Conservation (phyloP, 768 basidiomycete genomes). For the Russula olivacea region DNA sequence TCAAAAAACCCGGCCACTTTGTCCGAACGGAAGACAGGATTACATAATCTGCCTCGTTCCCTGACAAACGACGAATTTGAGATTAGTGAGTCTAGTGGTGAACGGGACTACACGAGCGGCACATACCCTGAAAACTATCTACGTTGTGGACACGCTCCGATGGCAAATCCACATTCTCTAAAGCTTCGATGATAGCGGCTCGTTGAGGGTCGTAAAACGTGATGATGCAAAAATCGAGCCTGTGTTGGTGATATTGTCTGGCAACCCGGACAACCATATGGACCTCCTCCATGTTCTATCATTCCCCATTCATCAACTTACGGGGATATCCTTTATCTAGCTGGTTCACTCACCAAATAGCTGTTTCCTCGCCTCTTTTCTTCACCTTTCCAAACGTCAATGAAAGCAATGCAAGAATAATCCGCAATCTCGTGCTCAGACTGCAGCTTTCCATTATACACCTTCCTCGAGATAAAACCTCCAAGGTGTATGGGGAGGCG, state of each 20-base stretch:
- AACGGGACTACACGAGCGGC: too few relatives aligned
- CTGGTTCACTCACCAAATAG: not conserved
- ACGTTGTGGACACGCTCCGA: constrained; percentile 26
- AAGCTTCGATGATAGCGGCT: constrained; percentile 35
- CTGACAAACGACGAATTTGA: constrained; percentile 27
- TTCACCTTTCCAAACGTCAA: constrained; percentile 39
- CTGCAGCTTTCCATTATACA: constrained; percentile 39
- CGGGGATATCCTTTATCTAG: not conserved
- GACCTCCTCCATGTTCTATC: constrained; percentile 14
- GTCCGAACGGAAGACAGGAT: constrained; percentile 50
- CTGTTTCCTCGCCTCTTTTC: constrained; percentile 35
- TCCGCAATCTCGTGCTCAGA: constrained; percentile 36
- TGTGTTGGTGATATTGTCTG: not conserved
- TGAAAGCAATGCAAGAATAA: constrained; percentile 39
- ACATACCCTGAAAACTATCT: constrained; percentile 16
- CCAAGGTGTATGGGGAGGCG: constrained; percentile 47
- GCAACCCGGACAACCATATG: constrained; percentile 8
- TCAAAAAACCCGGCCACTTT: constrained; percentile 41
- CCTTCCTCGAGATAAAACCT: constrained; percentile 41
- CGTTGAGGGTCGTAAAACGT: constrained; percentile 53
- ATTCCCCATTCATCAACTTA: not conserved
- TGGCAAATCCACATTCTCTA: constrained; percentile 34
- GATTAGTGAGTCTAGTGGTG: not conserved
- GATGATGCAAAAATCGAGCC: constrained; percentile 40
- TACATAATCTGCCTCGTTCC: constrained; percentile 48